phyloP scores from a whole-genome alignment of 768 basidiomycete genomes.

The Cytidiella melzeri region DNA sequence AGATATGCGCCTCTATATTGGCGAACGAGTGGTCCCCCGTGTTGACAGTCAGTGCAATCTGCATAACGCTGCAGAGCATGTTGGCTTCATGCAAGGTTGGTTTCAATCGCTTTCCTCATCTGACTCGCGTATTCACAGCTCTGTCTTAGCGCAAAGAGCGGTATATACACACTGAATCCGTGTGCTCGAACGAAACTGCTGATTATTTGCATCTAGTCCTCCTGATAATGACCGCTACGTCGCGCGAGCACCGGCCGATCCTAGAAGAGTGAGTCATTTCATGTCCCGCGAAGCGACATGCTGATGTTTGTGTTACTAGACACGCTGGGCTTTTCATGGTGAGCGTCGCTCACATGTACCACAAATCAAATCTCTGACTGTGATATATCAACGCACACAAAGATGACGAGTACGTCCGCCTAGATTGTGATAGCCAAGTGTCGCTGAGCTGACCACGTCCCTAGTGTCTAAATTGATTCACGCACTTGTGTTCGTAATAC shows the following conservation, averaged over 20 bases:
- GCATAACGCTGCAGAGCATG: slow-evolving; percentile 88
- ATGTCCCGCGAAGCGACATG: slow-evolving; percentile 3
- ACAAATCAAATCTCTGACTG: not conserved
- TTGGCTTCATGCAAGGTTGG: slow-evolving; percentile 84
- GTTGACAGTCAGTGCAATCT: slow-evolving; percentile 75
- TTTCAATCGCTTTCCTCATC: slow-evolving; percentile 3
- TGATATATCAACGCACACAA: no score
- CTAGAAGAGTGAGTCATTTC: slow-evolving; percentile 62
- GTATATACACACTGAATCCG: no score
- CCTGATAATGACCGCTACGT: slow-evolving; percentile 83
- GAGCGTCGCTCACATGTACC: slow-evolving; percentile 9
- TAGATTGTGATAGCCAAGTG: no score
- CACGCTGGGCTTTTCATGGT: slow-evolving; percentile 81
- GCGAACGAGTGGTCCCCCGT: slow-evolving; percentile 90
- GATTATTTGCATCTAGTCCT: slow-evolving; percentile 42
- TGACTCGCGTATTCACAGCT: no score
- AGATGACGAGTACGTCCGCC: not conserved
- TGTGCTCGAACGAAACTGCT: no score
- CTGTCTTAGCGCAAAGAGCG: no score
- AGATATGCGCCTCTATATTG: slow-evolving; percentile 89
- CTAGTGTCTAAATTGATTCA: not conserved
- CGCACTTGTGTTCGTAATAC: no score
- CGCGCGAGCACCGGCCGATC: slow-evolving; percentile 69
- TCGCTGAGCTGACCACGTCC: not conserved
- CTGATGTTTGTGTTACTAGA: slow-evolving; percentile 36